phyloP scores from a whole-genome alignment of 2,329 filamentous ascomycete species.

The Curvularia spicifera region DNA sequence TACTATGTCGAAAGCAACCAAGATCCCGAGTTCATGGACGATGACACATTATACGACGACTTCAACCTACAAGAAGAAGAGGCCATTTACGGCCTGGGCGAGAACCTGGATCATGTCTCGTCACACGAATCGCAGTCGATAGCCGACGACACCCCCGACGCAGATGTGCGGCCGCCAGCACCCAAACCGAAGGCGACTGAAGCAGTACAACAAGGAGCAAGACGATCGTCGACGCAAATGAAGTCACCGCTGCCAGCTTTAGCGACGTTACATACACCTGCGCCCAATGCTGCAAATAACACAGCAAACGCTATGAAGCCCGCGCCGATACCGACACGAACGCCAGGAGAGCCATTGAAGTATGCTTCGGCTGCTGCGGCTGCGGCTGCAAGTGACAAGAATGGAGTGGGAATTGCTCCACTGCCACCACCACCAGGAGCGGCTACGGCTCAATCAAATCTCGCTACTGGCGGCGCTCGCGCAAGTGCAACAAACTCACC shows the following conservation, averaged over 20 bases:
- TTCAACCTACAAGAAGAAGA: conserved; percentile 92
- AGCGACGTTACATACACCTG: conserved; percentile 82
- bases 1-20: conserved; percentile 94
- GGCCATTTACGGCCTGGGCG: conserved; percentile 79
- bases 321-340: conserved; percentile 80
- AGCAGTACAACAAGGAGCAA: conserved; percentile 59
- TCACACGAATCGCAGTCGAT: conserved; percentile 94
- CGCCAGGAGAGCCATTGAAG: conserved; percentile 88
- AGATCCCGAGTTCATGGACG: conserved; percentile 88
- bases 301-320: conserved; percentile 82
- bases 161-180: conserved; percentile 55
- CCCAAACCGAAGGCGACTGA: conserved; percentile 67
- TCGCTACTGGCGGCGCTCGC: conserved; percentile 60
- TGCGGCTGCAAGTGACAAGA: conserved; percentile 88
- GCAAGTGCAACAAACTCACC: conserved; percentile 65
- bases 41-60: conserved; percentile 95
- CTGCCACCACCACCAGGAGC: conserved; percentile 84
- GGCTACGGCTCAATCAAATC: conserved; percentile 47
- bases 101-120: conserved; percentile 85
- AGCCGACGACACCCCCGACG: conserved; percentile 80
- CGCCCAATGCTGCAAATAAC: conserved; percentile 66
- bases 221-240: conserved; percentile 85
- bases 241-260: conserved; percentile 94
- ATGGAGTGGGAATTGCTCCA: conserved; percentile 86
- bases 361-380: conserved; percentile 96